Evolutionary conservation across 23 red algal genomes (phyloP), one percentile per base, ranked within the genome.

Genomic region (Gracilaria domingensis): DNA sequence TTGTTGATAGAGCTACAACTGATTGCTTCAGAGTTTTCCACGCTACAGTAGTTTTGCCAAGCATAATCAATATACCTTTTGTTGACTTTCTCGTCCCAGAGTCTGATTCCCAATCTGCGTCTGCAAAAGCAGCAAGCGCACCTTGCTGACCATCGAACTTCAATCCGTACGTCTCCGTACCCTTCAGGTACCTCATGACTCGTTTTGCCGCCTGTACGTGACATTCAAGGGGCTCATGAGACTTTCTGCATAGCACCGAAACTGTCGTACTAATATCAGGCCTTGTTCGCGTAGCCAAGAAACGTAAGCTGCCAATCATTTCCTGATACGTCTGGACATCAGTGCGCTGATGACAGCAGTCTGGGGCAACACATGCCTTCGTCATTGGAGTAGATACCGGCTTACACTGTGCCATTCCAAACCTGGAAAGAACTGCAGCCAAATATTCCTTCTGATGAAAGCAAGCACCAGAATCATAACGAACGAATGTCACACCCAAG

Each of bases 381-480:
- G 45, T 44, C 67, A 88, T 88, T 59, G 85, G 85, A 29, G 71
- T 79, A 23, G 23, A 45, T 3, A 70, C 85, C 18, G 70, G 70
- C 38, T 35, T 57, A 34, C n/a, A 59, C 23, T 62, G 48, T 24
- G 60, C 23, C 70, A 89, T 89, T 48, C 85, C 85, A 35, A 89
- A 79, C 29, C 85, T 7, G 24, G 23, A 7, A 58, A 89, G 70
- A 18, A 89, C 71, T 16, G 61, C 38, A 45, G 37, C 2, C 4
- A 45, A 24, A 67, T 78, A 69, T 4, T 55, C 37, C 26, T 61
- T 55, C 37, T 80, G 85, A 17, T 47, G 56, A 30, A 88, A 49
- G 64, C 35, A 38, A 34, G 80, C 80, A 65, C 80, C 58, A 13
- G 17, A 11, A 11, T 2, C 35, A 32, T 16, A 3, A 35, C 24